Evolutionary conservation across 2,329 filamentous ascomycete species (phyloP).

Genomic region (Colletotrichum acutatum): DNA sequence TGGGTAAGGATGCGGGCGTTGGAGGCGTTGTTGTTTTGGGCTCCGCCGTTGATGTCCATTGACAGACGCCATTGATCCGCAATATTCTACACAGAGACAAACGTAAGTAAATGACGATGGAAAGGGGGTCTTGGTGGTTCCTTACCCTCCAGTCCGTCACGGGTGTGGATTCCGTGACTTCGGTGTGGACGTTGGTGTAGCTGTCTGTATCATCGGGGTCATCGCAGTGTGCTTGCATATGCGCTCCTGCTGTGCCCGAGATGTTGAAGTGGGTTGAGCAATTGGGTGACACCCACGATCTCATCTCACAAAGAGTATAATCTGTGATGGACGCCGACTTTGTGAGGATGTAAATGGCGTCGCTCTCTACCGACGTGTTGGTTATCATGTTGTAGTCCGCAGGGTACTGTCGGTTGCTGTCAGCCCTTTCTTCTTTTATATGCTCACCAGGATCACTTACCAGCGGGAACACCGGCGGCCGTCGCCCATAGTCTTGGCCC

Average conservation of each 20-base stretch:
- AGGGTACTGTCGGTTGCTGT: constrained; percentile 56
- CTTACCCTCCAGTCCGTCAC: constrained; percentile 61
- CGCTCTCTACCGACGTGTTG: constrained; percentile 59
- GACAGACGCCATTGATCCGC: constrained; percentile 64
- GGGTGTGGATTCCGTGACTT: constrained; percentile 46
- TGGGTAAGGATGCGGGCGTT: constrained; percentile 69
- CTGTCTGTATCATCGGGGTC: constrained; percentile 62
- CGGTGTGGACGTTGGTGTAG: constrained; percentile 59
- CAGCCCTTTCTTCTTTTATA: not conserved
- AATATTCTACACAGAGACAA: constrained; percentile 49
- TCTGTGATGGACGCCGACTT: constrained; percentile 54
- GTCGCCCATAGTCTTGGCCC: constrained; percentile 62
- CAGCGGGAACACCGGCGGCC: constrained; percentile 63
- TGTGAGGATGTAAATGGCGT: constrained; percentile 75
- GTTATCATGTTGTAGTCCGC: constrained; percentile 73
- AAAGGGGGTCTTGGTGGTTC: not conserved
- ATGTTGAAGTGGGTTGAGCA: constrained; percentile 74
- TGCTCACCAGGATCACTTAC: constrained; percentile 44
- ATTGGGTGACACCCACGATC: constrained; percentile 69
- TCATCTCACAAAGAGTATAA: constrained; percentile 76
- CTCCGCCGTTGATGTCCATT: constrained; percentile 67
- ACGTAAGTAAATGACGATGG: not conserved
- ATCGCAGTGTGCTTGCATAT: constrained; percentile 71
- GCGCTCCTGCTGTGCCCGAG: constrained; percentile 67
- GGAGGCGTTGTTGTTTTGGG: constrained; percentile 65